Conservation (phyloP, 2,329 filamentous ascomycete species). For the Mycosphaerella arachidis region DNA sequence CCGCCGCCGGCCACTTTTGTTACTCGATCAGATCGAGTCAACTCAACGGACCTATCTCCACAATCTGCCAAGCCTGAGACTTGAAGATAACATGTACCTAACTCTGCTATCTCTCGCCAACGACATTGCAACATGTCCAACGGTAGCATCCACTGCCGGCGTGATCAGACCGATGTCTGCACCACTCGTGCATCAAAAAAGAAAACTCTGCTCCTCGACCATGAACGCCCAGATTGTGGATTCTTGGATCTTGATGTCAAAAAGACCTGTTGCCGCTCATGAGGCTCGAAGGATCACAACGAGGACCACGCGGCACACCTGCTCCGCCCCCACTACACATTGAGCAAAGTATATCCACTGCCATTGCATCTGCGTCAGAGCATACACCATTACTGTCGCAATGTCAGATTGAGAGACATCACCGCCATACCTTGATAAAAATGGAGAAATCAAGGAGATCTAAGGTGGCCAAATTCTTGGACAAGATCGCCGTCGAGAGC, state of each 20-base stretch:
- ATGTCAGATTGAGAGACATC: background rate
- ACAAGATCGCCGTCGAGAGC: constrained; percentile 65
- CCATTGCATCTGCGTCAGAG: background rate
- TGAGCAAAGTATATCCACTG: background rate
- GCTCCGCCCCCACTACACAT: background rate
- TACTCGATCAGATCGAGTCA: constrained; percentile 26
- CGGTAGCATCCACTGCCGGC: constrained; percentile 1
- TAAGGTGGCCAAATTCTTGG: constrained; percentile 37
- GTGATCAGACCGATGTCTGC: constrained; percentile 3
- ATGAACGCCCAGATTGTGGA: background rate
- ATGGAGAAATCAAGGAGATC: constrained; percentile 42
- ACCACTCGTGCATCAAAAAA: constrained; percentile 2
- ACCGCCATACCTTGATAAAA: background rate
- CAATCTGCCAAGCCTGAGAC: constrained; percentile 13
- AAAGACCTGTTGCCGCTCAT: background rate
- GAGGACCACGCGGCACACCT: background rate
- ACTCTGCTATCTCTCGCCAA: background rate
- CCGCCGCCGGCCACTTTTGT: constrained; percentile 5
- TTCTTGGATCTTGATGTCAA: background rate
- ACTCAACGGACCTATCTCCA: constrained; percentile 3
- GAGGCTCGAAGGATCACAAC: background rate
- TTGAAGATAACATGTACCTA: background rate
- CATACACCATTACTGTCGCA: constrained; percentile 11
- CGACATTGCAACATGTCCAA: background rate
- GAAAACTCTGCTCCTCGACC: constrained; percentile 11